These are phyloP conservation scores for Sporothrix protearum DNA, from an alignment of 2,329 filamentous ascomycete genomes.

Conservation along the genomic window DNA sequence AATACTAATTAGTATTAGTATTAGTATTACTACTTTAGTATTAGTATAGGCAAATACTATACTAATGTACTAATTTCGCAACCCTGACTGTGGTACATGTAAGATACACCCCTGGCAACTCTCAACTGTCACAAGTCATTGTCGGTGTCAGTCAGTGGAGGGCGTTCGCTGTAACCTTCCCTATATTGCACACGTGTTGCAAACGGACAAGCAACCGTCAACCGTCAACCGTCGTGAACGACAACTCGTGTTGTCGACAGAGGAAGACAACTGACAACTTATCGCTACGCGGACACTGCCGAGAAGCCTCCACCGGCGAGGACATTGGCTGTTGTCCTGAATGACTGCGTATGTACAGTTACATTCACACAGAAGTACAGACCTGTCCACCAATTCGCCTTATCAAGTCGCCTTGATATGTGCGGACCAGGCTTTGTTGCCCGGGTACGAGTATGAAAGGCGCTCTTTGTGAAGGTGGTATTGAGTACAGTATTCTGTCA, in stretches of 20 bases:
- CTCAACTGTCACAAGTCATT: neutral
- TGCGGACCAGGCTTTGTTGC: neutral
- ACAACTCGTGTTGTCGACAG: no score
- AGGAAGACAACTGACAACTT: neutral
- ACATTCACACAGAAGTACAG: no score
- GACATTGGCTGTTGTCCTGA: neutral
- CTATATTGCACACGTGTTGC: neutral
- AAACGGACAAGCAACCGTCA: neutral
- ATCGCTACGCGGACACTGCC: neutral
- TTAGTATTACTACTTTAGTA: no score
- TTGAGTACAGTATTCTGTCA: neutral
- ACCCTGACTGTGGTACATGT: no score
- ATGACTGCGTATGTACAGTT: no score
- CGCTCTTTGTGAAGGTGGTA: neutral
- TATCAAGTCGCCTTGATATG: neutral
- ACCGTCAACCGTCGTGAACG: neutral
- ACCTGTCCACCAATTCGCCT: neutral
- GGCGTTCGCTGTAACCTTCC: conserved; percentile 1
- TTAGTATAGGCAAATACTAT: no score
- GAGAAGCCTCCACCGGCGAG: neutral
- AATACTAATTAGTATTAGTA: no score
- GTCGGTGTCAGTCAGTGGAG: neutral
- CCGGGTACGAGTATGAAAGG: neutral
- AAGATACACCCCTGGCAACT: no score
- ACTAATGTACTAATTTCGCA: no score